A percentile compares a stretch with the other conserved stretches of the same genome.
These are phyloP conservation scores for Pestalotiopsis sp. DNA, from an alignment of 2,329 filamentous ascomycete genomes.

Conservation along the genomic window DNA sequence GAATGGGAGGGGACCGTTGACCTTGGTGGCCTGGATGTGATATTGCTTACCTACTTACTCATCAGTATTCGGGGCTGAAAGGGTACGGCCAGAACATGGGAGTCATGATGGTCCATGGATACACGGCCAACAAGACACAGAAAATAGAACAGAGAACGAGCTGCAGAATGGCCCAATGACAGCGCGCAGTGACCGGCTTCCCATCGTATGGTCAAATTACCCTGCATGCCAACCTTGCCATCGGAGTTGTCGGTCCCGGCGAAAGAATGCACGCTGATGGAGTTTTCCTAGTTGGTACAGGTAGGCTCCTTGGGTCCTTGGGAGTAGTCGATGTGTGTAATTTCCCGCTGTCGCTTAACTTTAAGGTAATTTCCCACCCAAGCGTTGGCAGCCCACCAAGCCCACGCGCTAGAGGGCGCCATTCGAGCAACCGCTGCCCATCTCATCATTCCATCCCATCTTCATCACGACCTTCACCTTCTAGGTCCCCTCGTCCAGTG, in stretches of 20 bases:
- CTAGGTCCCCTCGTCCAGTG: background rate
- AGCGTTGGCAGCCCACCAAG: slow-evolving; percentile 9
- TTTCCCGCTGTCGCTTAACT: slow-evolving; percentile 30
- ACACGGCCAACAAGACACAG: background rate
- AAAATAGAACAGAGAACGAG: background rate
- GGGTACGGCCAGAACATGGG: background rate
- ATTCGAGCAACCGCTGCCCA: slow-evolving; percentile 2
- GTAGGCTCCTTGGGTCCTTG: background rate
- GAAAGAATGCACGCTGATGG: background rate
- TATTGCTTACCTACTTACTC: background rate
- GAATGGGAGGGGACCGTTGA: background rate
- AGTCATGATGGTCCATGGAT: background rate
- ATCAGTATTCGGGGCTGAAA: background rate
- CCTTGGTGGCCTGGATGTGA: background rate
- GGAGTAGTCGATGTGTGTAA: slow-evolving; percentile 17
- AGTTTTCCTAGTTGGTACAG: background rate
- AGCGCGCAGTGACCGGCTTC: background rate
- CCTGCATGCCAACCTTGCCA: slow-evolving; percentile 3
- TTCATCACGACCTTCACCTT: background rate
- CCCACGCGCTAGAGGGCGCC: slow-evolving; percentile 5
- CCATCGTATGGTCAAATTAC: slow-evolving; percentile 7
- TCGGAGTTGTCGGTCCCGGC: slow-evolving; percentile 1
- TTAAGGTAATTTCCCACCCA: slow-evolving; percentile 29
- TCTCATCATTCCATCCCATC: background rate
- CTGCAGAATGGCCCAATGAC: background rate